phyloP scores from a whole-genome alignment of 441 rosid genomes.

The Adansonia madagascariensis region DNA sequence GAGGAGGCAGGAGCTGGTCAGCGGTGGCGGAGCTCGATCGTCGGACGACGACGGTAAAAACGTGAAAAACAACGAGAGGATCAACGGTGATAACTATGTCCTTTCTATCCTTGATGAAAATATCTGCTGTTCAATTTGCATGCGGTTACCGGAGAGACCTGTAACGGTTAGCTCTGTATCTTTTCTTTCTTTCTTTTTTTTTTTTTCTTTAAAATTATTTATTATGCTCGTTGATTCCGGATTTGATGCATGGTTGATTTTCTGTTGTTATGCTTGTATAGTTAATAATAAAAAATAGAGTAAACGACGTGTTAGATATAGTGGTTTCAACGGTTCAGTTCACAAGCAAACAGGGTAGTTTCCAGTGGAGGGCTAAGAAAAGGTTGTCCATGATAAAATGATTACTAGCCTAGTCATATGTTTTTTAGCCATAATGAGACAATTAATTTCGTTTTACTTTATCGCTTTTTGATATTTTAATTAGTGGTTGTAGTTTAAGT shows the following conservation, averaged over 20 bases:
- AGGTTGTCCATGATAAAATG: neutral
- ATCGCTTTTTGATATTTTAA: neutral
- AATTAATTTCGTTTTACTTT: neutral
- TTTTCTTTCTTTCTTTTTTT: neutral
- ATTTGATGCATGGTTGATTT: neutral
- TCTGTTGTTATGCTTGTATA: neutral
- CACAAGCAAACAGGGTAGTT: constrained; percentile 2
- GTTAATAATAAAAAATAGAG: neutral
- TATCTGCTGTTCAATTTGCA: constrained; percentile 58
- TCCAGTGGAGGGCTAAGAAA: neutral
- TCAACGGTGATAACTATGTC: constrained; percentile 30
- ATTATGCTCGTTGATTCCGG: neutral
- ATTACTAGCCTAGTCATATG: neutral
- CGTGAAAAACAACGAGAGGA: neutral
- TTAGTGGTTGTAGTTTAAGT: neutral
- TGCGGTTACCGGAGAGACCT: constrained; percentile 27
- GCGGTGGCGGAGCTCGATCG: constrained; percentile 40
- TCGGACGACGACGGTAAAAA: constrained; percentile 19
- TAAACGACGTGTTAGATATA: neutral
- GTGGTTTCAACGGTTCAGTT: neutral
- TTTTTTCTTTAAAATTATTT: too few species aligned
- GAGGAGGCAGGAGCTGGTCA: constrained; percentile 55
- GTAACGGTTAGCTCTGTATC: neutral
- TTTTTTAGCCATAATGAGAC: neutral
- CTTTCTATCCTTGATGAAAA: constrained; percentile 43